Evolutionary conservation across 169 alveolate species (phyloP).

Genomic region (Plasmodium fragile): DNA sequence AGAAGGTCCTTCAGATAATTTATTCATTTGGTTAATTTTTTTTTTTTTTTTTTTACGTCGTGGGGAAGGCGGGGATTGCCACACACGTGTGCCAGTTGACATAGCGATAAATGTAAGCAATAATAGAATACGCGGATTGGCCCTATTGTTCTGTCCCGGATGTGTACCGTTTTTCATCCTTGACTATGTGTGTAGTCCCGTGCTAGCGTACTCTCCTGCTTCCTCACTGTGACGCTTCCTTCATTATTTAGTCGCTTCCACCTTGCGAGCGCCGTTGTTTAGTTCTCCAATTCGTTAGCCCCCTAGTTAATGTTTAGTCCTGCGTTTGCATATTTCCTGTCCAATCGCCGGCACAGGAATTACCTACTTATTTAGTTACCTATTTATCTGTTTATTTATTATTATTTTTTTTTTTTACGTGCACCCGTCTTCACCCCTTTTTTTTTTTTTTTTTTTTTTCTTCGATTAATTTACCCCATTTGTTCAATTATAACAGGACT

Average conservation of each 20-base stretch:
- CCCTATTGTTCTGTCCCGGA: not conserved
- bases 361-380: not conserved
- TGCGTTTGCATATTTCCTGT: not conserved
- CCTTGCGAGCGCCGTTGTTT: not conserved
- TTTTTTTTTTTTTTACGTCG: not conserved
- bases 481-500: not conserved
- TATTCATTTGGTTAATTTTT: slow-evolving; percentile 16
- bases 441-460: not conserved
- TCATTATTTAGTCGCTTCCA: not conserved
- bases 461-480: not conserved
- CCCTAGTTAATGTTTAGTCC: not conserved
- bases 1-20: slow-evolving; percentile 22
- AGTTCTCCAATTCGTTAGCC: not conserved
- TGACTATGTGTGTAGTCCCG: not conserved
- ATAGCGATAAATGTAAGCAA: not conserved
- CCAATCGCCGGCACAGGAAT: not conserved
- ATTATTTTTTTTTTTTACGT: not conserved
- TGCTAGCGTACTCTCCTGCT: not conserved
- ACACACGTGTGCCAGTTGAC: not conserved
- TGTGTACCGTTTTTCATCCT: not conserved
- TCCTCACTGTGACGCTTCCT: not conserved
- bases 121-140: not conserved
- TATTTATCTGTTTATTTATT: not conserved
- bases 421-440: not conserved
- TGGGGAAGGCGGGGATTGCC: not conserved